phyloP scores from a whole-genome alignment of 2,329 filamentous ascomycete species.

The Trichoderma lentiforme region DNA sequence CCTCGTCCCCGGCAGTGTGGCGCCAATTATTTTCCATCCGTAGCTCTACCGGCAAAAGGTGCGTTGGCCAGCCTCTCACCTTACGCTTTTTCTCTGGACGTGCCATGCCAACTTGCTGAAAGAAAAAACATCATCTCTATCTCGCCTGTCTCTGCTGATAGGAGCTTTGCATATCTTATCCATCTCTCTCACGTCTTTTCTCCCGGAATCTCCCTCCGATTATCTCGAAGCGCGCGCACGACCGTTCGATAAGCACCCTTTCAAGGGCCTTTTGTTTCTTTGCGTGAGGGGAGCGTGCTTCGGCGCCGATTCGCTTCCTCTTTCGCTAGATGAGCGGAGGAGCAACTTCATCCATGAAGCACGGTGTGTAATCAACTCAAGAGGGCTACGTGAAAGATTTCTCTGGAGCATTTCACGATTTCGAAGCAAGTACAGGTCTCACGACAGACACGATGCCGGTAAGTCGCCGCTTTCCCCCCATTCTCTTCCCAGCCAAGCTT shows the following conservation, averaged over 20 bases:
- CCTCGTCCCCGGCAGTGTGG: constrained; percentile 2
- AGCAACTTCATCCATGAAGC: constrained; percentile 7
- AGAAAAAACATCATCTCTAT: background rate
- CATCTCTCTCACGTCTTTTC: background rate
- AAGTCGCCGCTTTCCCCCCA: constrained; percentile 19
- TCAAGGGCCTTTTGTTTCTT: background rate
- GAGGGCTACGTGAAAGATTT: constrained; percentile 11
- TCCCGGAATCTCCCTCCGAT: background rate
- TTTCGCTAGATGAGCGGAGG: background rate
- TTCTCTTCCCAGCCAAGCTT: background rate
- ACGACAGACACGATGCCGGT: constrained; percentile 31
- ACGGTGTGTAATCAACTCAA: background rate
- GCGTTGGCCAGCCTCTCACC: constrained; percentile 9
- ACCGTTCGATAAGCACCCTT: background rate
- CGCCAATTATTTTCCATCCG: background rate
- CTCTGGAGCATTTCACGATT: background rate
- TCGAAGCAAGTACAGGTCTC: background rate
- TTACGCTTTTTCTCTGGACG: constrained; percentile 9
- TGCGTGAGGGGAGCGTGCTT: constrained; percentile 13
- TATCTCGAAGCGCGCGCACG: background rate
- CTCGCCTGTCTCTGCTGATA: background rate
- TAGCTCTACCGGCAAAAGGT: constrained; percentile 14
- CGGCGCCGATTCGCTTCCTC: constrained; percentile 11
- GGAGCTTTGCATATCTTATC: background rate
- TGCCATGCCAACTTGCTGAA: background rate